These are phyloP conservation scores for Paraglomus occultum DNA, from an alignment of 192 early-diverging fungal species.

Conservation along the genomic window DNA sequence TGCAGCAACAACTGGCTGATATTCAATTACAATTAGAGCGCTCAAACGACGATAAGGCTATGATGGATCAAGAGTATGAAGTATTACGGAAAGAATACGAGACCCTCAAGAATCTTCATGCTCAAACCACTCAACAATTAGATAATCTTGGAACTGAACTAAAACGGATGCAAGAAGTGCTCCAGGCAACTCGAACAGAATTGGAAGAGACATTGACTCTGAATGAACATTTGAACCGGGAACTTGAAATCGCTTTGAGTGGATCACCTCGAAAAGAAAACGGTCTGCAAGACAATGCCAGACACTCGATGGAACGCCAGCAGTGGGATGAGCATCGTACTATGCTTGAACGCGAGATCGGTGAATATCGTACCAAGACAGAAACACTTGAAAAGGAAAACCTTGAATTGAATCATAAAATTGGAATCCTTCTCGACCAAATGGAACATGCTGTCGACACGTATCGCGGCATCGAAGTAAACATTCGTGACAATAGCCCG, in stretches of 20 bases:
- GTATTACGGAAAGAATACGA: constrained; percentile 28
- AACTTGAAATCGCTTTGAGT: neutral
- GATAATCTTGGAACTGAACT: too few relatives aligned
- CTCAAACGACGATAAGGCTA: constrained; percentile 10
- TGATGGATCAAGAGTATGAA: constrained; percentile 26
- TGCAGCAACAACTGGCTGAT: constrained; percentile 2
- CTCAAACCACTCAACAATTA: too few relatives aligned
- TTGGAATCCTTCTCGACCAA: constrained; percentile 24
- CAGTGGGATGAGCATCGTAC: constrained; percentile 14
- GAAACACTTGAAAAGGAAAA: constrained; percentile 25
- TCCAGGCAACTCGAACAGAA: neutral
- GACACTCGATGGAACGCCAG: neutral
- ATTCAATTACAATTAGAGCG: constrained; percentile 12
- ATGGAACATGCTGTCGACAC: constrained; percentile 27
- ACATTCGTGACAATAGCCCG: constrained; percentile 19
- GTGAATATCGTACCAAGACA: constrained; percentile 6
- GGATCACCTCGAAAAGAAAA: too few relatives aligned
- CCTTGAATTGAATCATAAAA: constrained; percentile 15
- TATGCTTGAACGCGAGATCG: constrained; percentile 9
- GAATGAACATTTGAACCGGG: neutral
- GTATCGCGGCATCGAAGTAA: constrained; percentile 24
- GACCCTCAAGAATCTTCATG: constrained; percentile 14
- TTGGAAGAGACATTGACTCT: constrained; percentile 9
- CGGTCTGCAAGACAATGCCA: too few relatives aligned
- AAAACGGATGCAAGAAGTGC: neutral